A percentile compares a stretch with the other conserved stretches of the same genome.
These are phyloP conservation scores for Pythium monospermum DNA, from an alignment of 352 stramenopile species.

Conservation along the genomic window DNA sequence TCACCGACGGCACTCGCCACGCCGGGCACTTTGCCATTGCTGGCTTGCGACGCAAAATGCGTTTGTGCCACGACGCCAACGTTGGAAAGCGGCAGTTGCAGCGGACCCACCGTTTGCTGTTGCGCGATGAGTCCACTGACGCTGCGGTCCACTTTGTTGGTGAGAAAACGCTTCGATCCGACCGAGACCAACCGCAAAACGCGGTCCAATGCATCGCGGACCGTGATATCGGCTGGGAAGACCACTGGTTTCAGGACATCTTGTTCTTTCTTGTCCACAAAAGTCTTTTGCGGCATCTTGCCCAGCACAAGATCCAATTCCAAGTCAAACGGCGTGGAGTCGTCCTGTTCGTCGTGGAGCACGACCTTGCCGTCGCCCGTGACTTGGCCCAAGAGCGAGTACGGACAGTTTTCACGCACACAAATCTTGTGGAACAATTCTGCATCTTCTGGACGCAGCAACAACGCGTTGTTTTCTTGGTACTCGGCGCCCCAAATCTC, in stretches of 20 bases:
- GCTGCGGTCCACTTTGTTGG: constrained; percentile 96
- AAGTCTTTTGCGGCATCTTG: constrained; percentile 99
- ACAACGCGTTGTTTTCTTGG: constrained; percentile 98
- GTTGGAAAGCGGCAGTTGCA: constrained; percentile 96
- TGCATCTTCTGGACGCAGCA: constrained; percentile 89
- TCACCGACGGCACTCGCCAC: constrained; percentile 96
- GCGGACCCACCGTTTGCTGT: constrained; percentile 98
- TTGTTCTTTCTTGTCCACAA: constrained; percentile 81
- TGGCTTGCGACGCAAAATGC: constrained; percentile 82
- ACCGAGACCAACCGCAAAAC: constrained; percentile 95
- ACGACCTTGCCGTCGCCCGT: constrained; percentile 96
- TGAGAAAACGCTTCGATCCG: constrained; percentile 97
- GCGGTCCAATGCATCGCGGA: constrained; percentile 89
- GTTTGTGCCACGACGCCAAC: constrained; percentile 96
- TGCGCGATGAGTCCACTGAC: constrained; percentile 97
- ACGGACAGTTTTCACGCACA: constrained; percentile 96
- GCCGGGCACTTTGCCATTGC: constrained; percentile 85
- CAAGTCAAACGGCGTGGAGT: constrained; percentile 94
- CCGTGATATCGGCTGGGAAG: constrained; percentile 87
- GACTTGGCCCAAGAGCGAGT: constrained; percentile 93
- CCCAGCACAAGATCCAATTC: constrained; percentile 97
- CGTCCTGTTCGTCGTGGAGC: constrained; percentile 93
- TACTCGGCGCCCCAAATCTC: constrained; percentile 99
- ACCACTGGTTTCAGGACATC: constrained; percentile 48
- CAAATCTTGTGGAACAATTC: constrained; percentile 95